Base-by-base conservation (phyloP, 192 early-diverging fungal genomes). In the Entomortierella lignicola region DNA sequence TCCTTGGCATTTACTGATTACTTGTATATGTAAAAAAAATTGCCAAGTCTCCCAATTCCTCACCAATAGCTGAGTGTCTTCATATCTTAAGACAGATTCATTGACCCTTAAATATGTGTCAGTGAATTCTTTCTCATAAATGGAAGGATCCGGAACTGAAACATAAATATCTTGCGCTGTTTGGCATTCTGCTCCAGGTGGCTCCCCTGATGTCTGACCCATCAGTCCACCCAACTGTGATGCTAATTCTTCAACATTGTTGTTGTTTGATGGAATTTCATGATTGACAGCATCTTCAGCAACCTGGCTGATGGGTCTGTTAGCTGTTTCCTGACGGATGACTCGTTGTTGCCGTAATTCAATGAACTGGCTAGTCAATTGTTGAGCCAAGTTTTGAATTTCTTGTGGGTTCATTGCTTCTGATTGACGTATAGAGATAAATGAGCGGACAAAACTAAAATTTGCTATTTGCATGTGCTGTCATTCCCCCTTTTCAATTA, bases 61-160 rank as follows among this genome's bases (percentile, higher is more conserved):
- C 74, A 82, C 80, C 71, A 82, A 64, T 3, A 82, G 27, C 31
- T 74, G 66, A 8, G 55, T 44, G 43, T 82, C 71, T 31, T 82
- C 80, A 27, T 55, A 74, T 15, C 39, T 32, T 2, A 70, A 55
- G 32, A 82, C 80, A 25, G 66, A 47, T 29, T 50, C 42, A 31
- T 77, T 77, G 32, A 53, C 60, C 15, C 34, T 0, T 11, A 48
- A 21, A 32, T 37, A 77, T 7, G 34, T 52, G 26, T 69, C 47
- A 8, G 41, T 29, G 30, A 77, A 77, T 1, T 62, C 73, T 21
- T 57, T 32, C 57, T 77, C 73, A 42, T 77, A 68, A 31, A 77
- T 63, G 43, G 73, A 77, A 18, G 73, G 73, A 31, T 77, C 59
- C 0, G 66, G 66, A 2, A 58, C 60, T 30, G 50, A 32, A n/a